Evolutionary conservation across 306 rosid genomes (phyloP), one percentile per base, ranked within the genome.

Genomic region (Calophaca sinica): DNA sequence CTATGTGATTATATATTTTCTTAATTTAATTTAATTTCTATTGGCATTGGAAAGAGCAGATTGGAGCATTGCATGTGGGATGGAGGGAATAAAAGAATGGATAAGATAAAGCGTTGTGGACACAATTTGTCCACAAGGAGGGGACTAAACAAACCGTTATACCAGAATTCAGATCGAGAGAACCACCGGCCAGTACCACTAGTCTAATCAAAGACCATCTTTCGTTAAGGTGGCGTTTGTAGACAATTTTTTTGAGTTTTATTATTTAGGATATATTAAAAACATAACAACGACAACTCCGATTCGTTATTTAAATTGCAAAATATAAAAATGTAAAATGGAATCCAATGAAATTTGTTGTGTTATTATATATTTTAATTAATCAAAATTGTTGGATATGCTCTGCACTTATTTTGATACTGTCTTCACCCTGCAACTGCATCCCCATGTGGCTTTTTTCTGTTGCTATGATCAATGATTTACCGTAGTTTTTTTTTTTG

Each of bases 11-110:
- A 53, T 58, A 58, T 77, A 80, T 14, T 9, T 14, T 52, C 5
- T 3, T 0, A 39, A 6, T 74, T 79, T 61, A 45, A 62, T 63
- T 59, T 33, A 48, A 50, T 33, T 72, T 77, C 49, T 52, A 67
- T 72, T 79, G 82, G 63, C 79, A 68, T 64, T 42, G 84, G 81
- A 58, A 74, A 59, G 5, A 55, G 72, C 46, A 80, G 62, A 81
- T 70, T 69, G 82, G 79, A 77, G 88, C 82, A 81, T 62, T 81
- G 86, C 96, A 88, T 86, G 96, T 90, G 91, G 73, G 72, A 81
- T 38, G 57, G 70, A 59, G 52, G 52, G 59, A 79, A 81, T 64
- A 72, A 79, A 78, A 73, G 77, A 61, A 35, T 78, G 79, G 81
- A 68, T 54, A 69, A 71, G 73, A 62, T 54, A 84, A 74, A 80